Percentiles rank a stretch among this genome's conserved stretches.
Conservation (phyloP, 2,329 filamentous ascomycete genomes). For the Corniculantispora saksenae region DNA sequence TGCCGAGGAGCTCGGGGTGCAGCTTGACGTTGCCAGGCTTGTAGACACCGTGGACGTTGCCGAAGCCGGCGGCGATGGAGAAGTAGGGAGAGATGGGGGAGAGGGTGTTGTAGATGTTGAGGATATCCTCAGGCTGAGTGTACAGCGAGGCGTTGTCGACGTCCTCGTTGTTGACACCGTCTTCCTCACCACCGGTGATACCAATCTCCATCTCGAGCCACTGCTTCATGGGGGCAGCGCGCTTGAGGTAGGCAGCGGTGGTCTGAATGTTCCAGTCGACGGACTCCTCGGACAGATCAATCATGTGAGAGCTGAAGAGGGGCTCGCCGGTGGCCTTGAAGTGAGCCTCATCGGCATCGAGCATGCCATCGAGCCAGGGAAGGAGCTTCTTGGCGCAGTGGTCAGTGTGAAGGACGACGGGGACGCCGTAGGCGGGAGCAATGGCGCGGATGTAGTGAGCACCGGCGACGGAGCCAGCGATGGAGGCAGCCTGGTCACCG, state of each 20-base stretch:
- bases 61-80: conserved; percentile 96
- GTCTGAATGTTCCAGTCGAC: conserved; percentile 90
- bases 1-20: conserved; percentile 90
- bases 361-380: conserved; percentile 94
- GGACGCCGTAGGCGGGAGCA: conserved; percentile 83
- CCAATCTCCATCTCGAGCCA: conserved; percentile 93
- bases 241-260: conserved; percentile 90
- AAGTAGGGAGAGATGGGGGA: conserved; percentile 90
- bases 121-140: conserved; percentile 96
- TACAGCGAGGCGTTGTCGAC: conserved; percentile 97
- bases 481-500: conserved; percentile 78
- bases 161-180: conserved; percentile 97
- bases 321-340: conserved; percentile 93
- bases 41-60: conserved; percentile 99
- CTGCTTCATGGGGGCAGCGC: conserved; percentile 94
- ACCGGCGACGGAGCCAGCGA: conserved; percentile 82
- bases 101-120: conserved; percentile 85
- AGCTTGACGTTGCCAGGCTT: conserved; percentile 97
- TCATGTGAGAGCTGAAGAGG: conserved; percentile 97
- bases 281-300: conserved; percentile 90
- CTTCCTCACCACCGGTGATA: conserved; percentile 96
- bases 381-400: conserved; percentile 99
- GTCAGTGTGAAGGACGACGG: conserved; percentile 93
- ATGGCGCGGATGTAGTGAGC: conserved; percentile 92
- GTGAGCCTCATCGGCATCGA: conserved; percentile 90